Evolutionary conservation across 2,329 filamentous ascomycete genomes (phyloP).

Genomic region (Clarireedia homoeocarpa): DNA sequence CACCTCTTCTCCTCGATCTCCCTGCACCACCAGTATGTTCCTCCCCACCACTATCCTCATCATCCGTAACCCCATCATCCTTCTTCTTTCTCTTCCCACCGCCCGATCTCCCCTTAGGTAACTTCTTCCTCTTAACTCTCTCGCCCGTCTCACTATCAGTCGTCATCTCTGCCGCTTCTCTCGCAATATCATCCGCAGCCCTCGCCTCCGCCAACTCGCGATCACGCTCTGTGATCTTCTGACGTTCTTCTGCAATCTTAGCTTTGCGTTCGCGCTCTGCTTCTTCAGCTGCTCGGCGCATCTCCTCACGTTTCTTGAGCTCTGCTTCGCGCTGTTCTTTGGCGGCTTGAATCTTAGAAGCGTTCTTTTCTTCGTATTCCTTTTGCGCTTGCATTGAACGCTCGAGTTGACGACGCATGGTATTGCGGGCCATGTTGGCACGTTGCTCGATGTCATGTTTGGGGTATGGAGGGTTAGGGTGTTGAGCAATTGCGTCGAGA

Average conservation of each 20-base stretch:
- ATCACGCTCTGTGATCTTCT: conserved; percentile 70
- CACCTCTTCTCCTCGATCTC: conserved; percentile 1
- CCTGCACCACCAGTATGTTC: neutral
- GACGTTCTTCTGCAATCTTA: conserved; percentile 79
- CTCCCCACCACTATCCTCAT: conserved; percentile 27
- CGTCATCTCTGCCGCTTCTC: conserved; percentile 70
- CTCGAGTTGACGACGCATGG: conserved; percentile 85
- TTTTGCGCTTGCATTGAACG: conserved; percentile 76
- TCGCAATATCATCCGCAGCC: conserved; percentile 59
- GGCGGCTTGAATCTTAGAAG: conserved; percentile 76
- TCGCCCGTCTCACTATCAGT: conserved; percentile 78
- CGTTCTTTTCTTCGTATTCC: conserved; percentile 90
- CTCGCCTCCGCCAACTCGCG: conserved; percentile 64
- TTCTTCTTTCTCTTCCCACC: conserved; percentile 36
- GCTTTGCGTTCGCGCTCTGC: conserved; percentile 66
- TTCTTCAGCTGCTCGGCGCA: conserved; percentile 58
- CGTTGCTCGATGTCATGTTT: conserved; percentile 86
- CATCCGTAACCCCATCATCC: conserved; percentile 28
- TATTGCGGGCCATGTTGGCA: conserved; percentile 95
- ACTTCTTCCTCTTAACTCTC: conserved; percentile 71
- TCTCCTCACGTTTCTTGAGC: conserved; percentile 68
- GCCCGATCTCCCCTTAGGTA: conserved; percentile 33
- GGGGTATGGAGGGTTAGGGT: conserved; percentile 74
- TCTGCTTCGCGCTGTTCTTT: conserved; percentile 75
- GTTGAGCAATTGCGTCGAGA: conserved; percentile 54